A percentile compares a stretch with the other conserved stretches of the same genome.
These are phyloP conservation scores for Eutrema salsugineum DNA, from an alignment of 441 rosid genomes.

Conservation along the genomic window DNA sequence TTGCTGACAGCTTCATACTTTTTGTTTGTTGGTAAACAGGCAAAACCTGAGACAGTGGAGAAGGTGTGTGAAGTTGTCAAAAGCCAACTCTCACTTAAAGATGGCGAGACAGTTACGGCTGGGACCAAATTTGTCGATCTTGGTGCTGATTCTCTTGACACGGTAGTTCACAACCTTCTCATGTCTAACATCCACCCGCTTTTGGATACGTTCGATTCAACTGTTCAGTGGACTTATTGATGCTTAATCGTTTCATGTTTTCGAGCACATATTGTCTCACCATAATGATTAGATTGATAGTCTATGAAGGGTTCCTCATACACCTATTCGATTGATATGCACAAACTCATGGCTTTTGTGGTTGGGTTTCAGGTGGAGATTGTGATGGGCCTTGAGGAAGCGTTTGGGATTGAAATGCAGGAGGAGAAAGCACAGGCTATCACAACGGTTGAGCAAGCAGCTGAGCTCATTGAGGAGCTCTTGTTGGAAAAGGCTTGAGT, in stretches of 20 bases:
- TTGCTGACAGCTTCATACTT: neutral
- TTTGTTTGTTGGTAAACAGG: slow-evolving; percentile 40
- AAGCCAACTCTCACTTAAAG: slow-evolving; percentile 64
- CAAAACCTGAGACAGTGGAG: slow-evolving; percentile 68
- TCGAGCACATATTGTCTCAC: neutral
- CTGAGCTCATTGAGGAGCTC: slow-evolving; percentile 67
- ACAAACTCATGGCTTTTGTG: neutral
- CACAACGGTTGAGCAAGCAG: slow-evolving; percentile 67
- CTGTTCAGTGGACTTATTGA: neutral
- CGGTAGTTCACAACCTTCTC: slow-evolving; percentile 38
- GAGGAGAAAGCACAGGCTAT: slow-evolving; percentile 74
- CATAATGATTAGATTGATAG: neutral
- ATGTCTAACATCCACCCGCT: neutral
- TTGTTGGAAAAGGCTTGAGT: slow-evolving; percentile 16
- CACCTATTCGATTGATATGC: neutral
- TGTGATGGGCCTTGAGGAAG: slow-evolving; percentile 83
- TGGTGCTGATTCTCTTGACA: slow-evolving; percentile 92
- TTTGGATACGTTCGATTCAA: neutral
- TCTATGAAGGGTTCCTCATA: no score
- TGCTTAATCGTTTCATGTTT: no score
- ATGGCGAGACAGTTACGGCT: slow-evolving; percentile 35
- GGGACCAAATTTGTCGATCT: slow-evolving; percentile 56
- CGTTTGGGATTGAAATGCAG: slow-evolving; percentile 54
- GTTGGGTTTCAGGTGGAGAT: slow-evolving; percentile 65
- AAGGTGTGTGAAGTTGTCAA: slow-evolving; percentile 70